Base-by-base conservation (phyloP, 2,329 filamentous ascomycete genomes). In the Diaporthe sp. region DNA sequence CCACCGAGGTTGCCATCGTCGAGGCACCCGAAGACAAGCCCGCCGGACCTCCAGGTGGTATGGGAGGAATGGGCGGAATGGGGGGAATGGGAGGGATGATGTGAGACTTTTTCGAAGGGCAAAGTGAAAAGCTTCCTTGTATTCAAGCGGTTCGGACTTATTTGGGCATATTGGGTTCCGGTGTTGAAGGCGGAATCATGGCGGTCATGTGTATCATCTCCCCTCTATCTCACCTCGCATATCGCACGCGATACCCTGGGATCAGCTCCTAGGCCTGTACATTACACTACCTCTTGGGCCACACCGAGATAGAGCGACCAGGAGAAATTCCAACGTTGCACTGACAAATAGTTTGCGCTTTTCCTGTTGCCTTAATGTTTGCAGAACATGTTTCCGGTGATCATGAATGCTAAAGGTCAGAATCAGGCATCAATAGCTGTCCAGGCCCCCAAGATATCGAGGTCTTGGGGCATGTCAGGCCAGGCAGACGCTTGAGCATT, bases 1-100 rank as follows among this genome's bases (percentile, higher is more conserved):
- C 97, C 79, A 99, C 97, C 77, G 97, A 99, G 89, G 97, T 98
- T 75, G 96, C 97, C 80, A 98, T 99, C 79, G 96, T 98, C 71
- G 97, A 99, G 85, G 97, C 96, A 72, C 91, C 95, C 72, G 96
- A 98, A 86, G 96, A 98, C 86, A 98, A 98, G 93, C 58, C 74
- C 70, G 90, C 91, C 78, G 93, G 93, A 89, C 91, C 91, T 65
- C 92, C 91, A 78, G 91, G 91, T 57, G 91, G 91, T 79, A 94
- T 94, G 92, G 89, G 88, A 34, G 88, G 88, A 63, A 89, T 89
- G 87, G 88, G 87, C 13, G 89, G 89, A 34, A 90, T 85, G 84
- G 84, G 85, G 15, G 84, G 84, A 34, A 87, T 92, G 90, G 90
- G 89, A n/a, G 88, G 88, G 74, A 90, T 91, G 89, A 91, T 91